Evolutionary conservation across 495 filamentous ascomycete species (phyloP), one percentile per base, ranked within the genome.

Genomic region (Neurospora sp.): DNA sequence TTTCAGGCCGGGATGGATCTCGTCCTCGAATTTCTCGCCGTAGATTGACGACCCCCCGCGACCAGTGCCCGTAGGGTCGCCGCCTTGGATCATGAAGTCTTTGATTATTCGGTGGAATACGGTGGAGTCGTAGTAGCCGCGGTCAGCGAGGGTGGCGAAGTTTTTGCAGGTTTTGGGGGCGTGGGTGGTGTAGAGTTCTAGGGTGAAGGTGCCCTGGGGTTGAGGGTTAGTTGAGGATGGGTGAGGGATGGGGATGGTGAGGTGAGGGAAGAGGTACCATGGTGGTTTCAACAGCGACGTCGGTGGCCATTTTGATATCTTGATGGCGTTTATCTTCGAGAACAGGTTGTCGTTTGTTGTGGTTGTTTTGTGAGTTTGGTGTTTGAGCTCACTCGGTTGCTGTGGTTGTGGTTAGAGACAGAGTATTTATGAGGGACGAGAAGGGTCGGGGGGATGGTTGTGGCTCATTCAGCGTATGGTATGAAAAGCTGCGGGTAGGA

Each of bases 81-180:
- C 96, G 70, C 92, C 93, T 85, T 99, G 96, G 74, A 96, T 89
- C 96, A 98, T 98, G 86, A 99, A 99, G 83, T 93, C 90, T 39
- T 93, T 89, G 79, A 98, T 98, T 72, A 99, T 90, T 77, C 96
- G 94, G 86, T 99, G 96, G 89, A 99, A 95, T 81, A 93, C 82
- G 73, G 91, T 86, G 79, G 82, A 82, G 82, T 94, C 89, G 89
- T 97, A 99, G 87, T 97, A 98, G 69, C 93, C 92, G 71, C 94
- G 86, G 69, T 86, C 80, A 20, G 91, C 90, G 62, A 98, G 92
- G 9, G 90, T 92, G 71, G 85, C 77, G 83, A 99, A 98, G 86
- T 98, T 98, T 66, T 88, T 87, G 88, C 94, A 97, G 5, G 96
- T 97, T 83, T 88, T 82, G 37, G 79, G 79, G 54, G 76, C 79